Conservation (phyloP, 495 filamentous ascomycete species). For the Penicillium simplicissimum region DNA sequence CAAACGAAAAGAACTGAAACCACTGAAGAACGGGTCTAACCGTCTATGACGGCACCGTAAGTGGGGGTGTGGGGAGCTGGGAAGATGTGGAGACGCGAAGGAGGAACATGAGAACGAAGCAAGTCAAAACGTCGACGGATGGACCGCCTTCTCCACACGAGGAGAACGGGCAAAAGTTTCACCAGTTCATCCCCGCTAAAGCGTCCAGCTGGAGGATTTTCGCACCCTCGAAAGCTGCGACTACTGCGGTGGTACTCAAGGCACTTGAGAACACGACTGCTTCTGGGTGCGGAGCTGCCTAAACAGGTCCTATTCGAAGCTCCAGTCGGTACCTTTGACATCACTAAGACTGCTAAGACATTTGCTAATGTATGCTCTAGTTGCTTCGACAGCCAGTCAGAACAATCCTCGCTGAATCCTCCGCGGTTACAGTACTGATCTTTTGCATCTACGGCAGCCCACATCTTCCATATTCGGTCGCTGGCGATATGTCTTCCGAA, state of each 20-base stretch:
- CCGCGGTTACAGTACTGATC: too few species aligned
- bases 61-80: not conserved
- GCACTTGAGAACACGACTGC: too few species aligned
- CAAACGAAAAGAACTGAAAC: too few species aligned
- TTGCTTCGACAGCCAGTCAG: not conserved
- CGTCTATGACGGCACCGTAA: not conserved
- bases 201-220: too few species aligned
- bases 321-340: too few species aligned
- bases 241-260: too few species aligned
- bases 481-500: slow-evolving; percentile 14
- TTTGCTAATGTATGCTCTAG: not conserved
- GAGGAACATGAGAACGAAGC: not conserved
- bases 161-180: not conserved
- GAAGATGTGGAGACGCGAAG: not conserved
- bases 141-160: not conserved
- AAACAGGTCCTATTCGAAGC: too few species aligned
- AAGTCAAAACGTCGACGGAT: not conserved
- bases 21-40: not conserved
- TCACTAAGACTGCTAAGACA: not conserved
- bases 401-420: not conserved
- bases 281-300: too few species aligned
- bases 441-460: not conserved
- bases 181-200: not conserved
- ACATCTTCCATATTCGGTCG: too few species aligned
- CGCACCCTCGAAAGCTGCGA: too few species aligned